Evolutionary conservation across 306 rosid genomes (phyloP).

Genomic region (Vigna trinervia): DNA sequence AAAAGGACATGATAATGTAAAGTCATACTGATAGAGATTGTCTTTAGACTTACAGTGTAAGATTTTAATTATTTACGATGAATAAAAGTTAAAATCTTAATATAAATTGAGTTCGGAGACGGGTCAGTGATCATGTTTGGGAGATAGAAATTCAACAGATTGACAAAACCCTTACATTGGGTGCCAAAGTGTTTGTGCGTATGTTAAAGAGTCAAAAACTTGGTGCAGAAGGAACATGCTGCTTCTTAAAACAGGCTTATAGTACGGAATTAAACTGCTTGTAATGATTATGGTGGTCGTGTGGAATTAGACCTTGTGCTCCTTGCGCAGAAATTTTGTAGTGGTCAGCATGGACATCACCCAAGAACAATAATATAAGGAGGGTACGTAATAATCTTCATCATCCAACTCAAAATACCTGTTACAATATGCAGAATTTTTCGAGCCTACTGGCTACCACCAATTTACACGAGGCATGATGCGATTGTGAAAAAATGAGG

Average conservation of each 20-base stretch:
- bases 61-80: no score
- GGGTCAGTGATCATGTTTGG: no score
- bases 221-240: neutral
- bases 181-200: neutral
- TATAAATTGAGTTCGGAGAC: no score
- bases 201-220: neutral
- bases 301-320: slow-evolving; percentile 14
- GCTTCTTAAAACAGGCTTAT: neutral
- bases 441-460: slow-evolving; percentile 62
- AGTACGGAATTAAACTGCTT: neutral
- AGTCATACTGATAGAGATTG: no score
- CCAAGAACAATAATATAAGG: no score
- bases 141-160: neutral
- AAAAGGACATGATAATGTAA: no score
- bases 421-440: slow-evolving; percentile 52
- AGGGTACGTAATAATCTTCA: slow-evolving; percentile 33
- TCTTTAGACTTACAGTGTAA: no score
- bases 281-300: neutral
- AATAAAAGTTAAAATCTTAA: no score
- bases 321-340: slow-evolving; percentile 40
- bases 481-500: no score
- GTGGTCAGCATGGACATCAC: slow-evolving; percentile 57
- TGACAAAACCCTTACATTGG: slow-evolving; percentile 7
- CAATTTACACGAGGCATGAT: slow-evolving; percentile 20
- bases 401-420: slow-evolving; percentile 44